Evolutionary conservation across 2,329 filamentous ascomycete species (phyloP), one percentile per base, ranked within the genome.

Genomic region (Thelonectria blattea): DNA sequence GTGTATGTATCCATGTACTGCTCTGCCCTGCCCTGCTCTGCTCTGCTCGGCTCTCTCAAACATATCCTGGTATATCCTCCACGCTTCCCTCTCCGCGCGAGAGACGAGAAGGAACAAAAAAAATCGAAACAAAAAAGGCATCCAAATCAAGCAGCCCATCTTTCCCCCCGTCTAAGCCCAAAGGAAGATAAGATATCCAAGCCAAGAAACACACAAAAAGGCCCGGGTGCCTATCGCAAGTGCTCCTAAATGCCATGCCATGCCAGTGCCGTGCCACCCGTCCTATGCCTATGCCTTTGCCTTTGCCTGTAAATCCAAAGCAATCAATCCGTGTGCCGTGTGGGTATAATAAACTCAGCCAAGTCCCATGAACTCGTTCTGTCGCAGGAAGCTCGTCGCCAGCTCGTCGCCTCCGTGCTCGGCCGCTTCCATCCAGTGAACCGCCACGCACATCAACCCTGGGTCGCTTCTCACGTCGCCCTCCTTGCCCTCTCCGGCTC

Each of bases 391-490:
- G 74, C 89, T 90, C 73, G 87, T 89, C 18, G 94, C 94, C 67
- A 96, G 80, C 71, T 90, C 86, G 74, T 98, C 94, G 1, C 93
- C 93, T n/a, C 93, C 93, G 56, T 85, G 85, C 68, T 92, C 91
- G 39, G 91, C 93, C 66, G 91, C 83, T 78, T 94, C 92, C 93
- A 98, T 97, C 93, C 94, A 98, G 80, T 98, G 94, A 76, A 96
- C 88, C 10, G 94, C 94, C 58, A 97, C 87, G 71, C 93, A 97
- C 91, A 98, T 95, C 43, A 93, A 88, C 55, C 90, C 90, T 2
- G 92, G 91, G 74, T 97, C 92, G 61, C 89, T 93, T 66, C 92
- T 75, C 37, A 85, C 82, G 60, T 85, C 76, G 17, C 79, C 79
- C 49, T 81, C 78, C 53, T 75, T 77, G 41, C 62, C 61, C 30